These are phyloP conservation scores for Globisporangium rhizosaccharum DNA, from an alignment of 352 stramenopile genomes.

Conservation along the genomic window DNA sequence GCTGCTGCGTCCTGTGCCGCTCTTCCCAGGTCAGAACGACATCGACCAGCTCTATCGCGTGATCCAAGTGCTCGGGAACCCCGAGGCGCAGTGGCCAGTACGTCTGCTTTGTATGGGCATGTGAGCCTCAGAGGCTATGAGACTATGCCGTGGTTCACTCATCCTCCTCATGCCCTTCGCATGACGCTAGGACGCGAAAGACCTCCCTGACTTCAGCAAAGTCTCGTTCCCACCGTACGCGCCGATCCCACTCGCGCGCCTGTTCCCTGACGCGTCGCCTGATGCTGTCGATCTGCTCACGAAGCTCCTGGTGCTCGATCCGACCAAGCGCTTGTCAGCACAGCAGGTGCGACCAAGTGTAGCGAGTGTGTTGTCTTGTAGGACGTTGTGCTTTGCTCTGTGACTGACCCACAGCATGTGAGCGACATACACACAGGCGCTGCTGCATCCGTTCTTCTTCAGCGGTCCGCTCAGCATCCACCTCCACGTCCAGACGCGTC, in stretches of 20 bases:
- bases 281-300: conserved; percentile 49
- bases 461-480: conserved; percentile 17
- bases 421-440: conserved; percentile 14
- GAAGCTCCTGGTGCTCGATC: conserved; percentile 30
- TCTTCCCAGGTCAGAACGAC: conserved; percentile 79
- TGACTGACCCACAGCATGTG: background rate
- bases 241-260: conserved; percentile 26
- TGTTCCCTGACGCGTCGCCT: conserved; percentile 43
- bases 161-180: background rate
- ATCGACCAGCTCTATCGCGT: conserved; percentile 79
- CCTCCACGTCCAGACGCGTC: conserved; percentile 11
- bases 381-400: background rate
- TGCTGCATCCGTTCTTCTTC: conserved; percentile 47
- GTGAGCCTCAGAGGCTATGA: background rate
- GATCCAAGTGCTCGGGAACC: conserved; percentile 55
- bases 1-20: conserved; percentile 45
- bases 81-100: conserved; percentile 50
- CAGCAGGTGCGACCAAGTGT: conserved; percentile 21
- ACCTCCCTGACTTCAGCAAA: conserved; percentile 66
- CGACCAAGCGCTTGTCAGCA: conserved; percentile 30
- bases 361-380: background rate
- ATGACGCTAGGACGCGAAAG: conserved; percentile 21
- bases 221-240: conserved; percentile 56
- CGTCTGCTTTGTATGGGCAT: background rate
- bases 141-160: background rate